phyloP scores from a whole-genome alignment of 164 flowering plant genomes.

The Berberis vulgaris region DNA sequence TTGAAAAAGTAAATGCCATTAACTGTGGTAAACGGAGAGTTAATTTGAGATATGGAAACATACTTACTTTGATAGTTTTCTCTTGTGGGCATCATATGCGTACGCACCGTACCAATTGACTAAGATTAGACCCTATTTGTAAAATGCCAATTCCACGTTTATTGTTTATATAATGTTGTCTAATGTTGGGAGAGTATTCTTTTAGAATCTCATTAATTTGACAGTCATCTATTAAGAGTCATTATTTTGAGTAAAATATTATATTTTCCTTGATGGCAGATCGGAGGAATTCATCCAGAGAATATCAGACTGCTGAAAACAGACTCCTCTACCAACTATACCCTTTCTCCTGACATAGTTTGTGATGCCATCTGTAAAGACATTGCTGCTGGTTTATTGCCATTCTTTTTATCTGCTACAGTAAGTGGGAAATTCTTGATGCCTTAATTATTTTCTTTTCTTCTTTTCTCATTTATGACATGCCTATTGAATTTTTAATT shows the following conservation, averaged over 20 bases:
- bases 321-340: conserved; percentile 54
- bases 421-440: conserved; percentile 32
- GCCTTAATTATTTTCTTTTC: neutral
- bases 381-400: conserved; percentile 56
- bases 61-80: no score
- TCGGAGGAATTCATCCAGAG: conserved; percentile 73
- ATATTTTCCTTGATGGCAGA: conserved; percentile 36
- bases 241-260: neutral
- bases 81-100: no score
- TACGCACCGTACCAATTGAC: no score
- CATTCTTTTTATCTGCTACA: conserved; percentile 70
- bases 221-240: no score
- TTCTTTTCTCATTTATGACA: neutral
- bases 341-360: conserved; percentile 59
- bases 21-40: no score
- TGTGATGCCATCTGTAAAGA: conserved; percentile 49
- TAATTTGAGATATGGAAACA: no score
- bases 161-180: no score
- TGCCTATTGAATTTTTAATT: neutral
- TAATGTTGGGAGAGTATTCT: no score
- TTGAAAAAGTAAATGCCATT: no score
- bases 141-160: no score
- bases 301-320: conserved; percentile 60
- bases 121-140: no score
- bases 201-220: no score